Percentiles rank a stretch among this genome's conserved stretches.
phyloP scores from a whole-genome alignment of 1,139 yeast species.

The Suhomyces guaymorum region DNA sequence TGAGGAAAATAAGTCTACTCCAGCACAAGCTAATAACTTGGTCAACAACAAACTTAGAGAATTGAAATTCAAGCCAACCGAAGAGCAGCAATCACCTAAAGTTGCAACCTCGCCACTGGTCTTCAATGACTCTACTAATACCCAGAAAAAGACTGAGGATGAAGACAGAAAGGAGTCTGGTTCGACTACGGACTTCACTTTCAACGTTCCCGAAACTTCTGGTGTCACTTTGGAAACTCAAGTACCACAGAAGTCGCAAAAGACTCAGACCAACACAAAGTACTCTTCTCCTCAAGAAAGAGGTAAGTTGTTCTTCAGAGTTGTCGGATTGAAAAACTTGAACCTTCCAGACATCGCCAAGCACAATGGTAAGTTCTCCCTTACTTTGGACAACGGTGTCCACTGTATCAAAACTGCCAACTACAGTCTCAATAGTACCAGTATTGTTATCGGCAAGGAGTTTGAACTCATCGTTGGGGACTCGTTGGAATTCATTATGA shows the following conservation, averaged over 20 bases:
- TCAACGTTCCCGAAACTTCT: too few species aligned
- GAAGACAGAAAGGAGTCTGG: too few species aligned
- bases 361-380: conserved; percentile 63
- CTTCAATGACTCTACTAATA: conserved; percentile 1
- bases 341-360: conserved; percentile 55
- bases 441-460: conserved; percentile 67
- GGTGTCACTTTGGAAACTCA: conserved; percentile 18
- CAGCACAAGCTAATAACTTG: conserved; percentile 2
- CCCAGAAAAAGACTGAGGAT: not conserved
- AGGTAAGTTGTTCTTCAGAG: conserved; percentile 73
- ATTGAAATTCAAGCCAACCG: conserved; percentile 5
- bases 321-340: conserved; percentile 60
- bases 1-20: not conserved
- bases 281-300: conserved; percentile 48
- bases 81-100: not conserved
- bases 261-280: not conserved
- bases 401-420: conserved; percentile 81
- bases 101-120: conserved; percentile 1
- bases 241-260: not conserved
- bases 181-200: too few species aligned
- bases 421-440: conserved; percentile 44
- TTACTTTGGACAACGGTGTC: conserved; percentile 85
- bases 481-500: conserved; percentile 66
- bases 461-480: conserved; percentile 77
- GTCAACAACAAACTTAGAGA: conserved; percentile 11